A percentile compares a stretch with the other conserved stretches of the same genome.
Conservation (phyloP, 148 eudicot genomes). For the Vaccinium darrowii region DNA sequence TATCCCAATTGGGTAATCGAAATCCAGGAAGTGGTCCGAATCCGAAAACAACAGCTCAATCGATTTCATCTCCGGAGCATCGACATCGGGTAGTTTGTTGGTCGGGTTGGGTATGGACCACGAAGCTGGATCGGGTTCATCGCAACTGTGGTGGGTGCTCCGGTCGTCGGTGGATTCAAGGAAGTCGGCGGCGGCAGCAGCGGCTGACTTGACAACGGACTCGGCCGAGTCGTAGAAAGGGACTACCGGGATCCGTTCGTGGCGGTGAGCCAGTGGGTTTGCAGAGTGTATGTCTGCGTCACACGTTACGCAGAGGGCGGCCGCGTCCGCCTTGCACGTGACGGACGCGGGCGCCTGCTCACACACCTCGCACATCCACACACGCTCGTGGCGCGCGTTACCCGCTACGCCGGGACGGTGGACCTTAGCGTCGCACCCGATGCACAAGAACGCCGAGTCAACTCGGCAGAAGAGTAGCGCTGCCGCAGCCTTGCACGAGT, state of each 20-base stretch:
- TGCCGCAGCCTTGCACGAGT: conserved; percentile 53
- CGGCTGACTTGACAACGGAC: conserved; percentile 5
- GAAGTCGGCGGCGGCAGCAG: conserved; percentile 18
- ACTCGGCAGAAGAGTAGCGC: conserved; percentile 70
- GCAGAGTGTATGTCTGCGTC: conserved; percentile 71
- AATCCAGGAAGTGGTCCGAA: conserved; percentile 57
- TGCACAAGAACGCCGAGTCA: conserved; percentile 67
- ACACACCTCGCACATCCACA: conserved; percentile 66
- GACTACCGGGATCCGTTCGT: conserved; percentile 51
- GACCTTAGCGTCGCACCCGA: conserved; percentile 56
- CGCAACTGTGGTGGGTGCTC: conserved; percentile 29
- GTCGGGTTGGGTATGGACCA: conserved; percentile 38
- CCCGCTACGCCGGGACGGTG: conserved; percentile 39
- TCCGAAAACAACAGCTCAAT: conserved; percentile 54
- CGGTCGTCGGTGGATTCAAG: neutral
- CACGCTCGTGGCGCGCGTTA: conserved; percentile 47
- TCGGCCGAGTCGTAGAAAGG: conserved; percentile 42
- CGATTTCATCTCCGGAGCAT: conserved; percentile 43
- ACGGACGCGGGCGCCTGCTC: conserved; percentile 59
- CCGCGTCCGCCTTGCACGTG: conserved; percentile 71
- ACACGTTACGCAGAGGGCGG: conserved; percentile 53
- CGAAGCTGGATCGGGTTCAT: conserved; percentile 26
- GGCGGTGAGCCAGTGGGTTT: conserved; percentile 59
- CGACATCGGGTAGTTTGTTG: conserved; percentile 4
- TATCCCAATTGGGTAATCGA: conserved; percentile 36